Evolutionary conservation across 805 yeast species (phyloP), one percentile per base, ranked within the genome.

Genomic region (Lachancea quebecensis): DNA sequence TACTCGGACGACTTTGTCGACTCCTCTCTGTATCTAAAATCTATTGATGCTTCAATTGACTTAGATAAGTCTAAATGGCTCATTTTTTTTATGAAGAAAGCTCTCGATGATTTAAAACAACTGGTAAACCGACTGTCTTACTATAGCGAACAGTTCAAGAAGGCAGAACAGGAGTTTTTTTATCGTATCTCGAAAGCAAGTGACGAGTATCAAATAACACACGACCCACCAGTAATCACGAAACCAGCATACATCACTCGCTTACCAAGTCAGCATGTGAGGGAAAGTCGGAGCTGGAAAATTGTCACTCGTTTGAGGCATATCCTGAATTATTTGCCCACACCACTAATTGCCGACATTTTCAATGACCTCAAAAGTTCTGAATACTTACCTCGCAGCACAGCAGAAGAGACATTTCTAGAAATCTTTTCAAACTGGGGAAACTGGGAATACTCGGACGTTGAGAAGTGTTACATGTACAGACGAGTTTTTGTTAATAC

Each of bases 211-310:
- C 73, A 74, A 28, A 75, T 89, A 36, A 79, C 80, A 41, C 85
- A 85, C 50, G 98, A 93, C 56, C 95, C 98, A 0, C 79, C 86
- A 5, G 96, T 89, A 15, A 74, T 91, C 42, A 90, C 97, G 1
- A 82, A 88, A 42, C 96, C 97, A 0, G 83, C 96, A 0, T 81
- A 85, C 54, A 78, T 88, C 28, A 75, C 87, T 39, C 71, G 96
- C 43, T 75, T 89, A 2, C 75, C 82, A 2, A 71, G 73, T 15
- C 75, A 80, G 18, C 97, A 90, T 64, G 79, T 88, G 1, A 70
- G 99, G 51, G 77, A 82, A 18, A 78, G 79, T 49, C 86, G 88
- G 53, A 79, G 95, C 55, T 93, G 99, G 99, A 85, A 87, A 55
- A 75, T 90, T 16, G 70, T 87, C 36, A 79, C 88, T 1, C 72